Evolutionary conservation across 345 rosid species (phyloP), one percentile per base, ranked within the genome.

Genomic region (Eucalyptus cloeziana): DNA sequence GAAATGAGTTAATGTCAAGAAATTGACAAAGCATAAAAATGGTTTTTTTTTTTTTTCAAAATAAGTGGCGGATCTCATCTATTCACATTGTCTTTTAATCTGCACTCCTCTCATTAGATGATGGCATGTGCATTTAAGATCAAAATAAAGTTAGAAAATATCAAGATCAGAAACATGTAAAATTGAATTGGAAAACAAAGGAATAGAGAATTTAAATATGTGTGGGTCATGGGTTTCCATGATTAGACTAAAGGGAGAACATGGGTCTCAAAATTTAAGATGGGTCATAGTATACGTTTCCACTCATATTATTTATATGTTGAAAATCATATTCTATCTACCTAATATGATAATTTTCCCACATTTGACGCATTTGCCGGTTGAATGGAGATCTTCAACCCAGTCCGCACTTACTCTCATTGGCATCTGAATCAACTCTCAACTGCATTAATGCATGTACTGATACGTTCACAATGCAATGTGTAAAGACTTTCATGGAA

Each of bases 311-410:
- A 24, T 60, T 11, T 27, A 60, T 25, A 60, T 60, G 5, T 9
- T 3, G 4, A 62, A 13, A 30, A 62, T 62, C 33, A 62, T 62
- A 30, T 30, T 5, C 3, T 62, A 11, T n/a, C 16, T 62, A 25
- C 69, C 4, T 13, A 22, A 58, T 58, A 25, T 58, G 13, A 58
- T 58, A 5, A 25, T 25, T 58, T 58, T 8, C n/a, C 64, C 15
- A 0, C 14, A 25, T 58, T 12, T 58, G 7, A 58, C 2, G 13
- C 13, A 58, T 58, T 25, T 0, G 2, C 7, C 7, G 0, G 7
- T 58, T 58, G 15, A 27, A 58, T 58, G 67, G 30, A 58, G 15
- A 58, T 58, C 13, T 12, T 58, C n/a, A 22, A 58, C n/a, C 6
- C 3, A 2, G 7, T 0, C 1, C 1, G 13, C 13, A 58, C n/a